These are phyloP conservation scores for Leccinum barrowsii DNA, from an alignment of 768 basidiomycete genomes.

Conservation along the genomic window DNA sequence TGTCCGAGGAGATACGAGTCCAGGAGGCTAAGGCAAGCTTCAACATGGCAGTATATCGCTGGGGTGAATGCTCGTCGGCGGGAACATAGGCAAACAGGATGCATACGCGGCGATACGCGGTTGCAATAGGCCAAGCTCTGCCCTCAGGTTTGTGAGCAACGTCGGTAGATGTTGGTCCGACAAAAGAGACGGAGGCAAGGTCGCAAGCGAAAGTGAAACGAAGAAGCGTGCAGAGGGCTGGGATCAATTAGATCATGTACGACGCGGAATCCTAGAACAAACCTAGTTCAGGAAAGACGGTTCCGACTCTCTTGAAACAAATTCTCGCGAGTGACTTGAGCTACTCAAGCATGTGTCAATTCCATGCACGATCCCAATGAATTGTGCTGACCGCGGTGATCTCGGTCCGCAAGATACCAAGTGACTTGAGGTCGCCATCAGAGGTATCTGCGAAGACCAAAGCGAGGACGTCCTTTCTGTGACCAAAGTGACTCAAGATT, in stretches of 20 bases:
- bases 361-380: background rate
- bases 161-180: constrained; percentile 25
- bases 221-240: constrained; percentile 57
- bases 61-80: constrained; percentile 16
- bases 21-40: constrained; percentile 55
- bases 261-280: background rate
- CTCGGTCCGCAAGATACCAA: constrained; percentile 58
- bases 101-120: constrained; percentile 37
- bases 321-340: constrained; percentile 32
- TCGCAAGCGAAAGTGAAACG: constrained; percentile 45
- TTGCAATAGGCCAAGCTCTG: constrained; percentile 39
- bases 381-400: constrained; percentile 44
- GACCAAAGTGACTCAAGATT: constrained; percentile 34
- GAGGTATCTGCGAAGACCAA: constrained; percentile 33
- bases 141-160: constrained; percentile 31
- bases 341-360: constrained; percentile 24
- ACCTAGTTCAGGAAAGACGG: constrained; percentile 23
- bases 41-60: constrained; percentile 40
- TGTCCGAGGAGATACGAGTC: constrained; percentile 61
- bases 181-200: constrained; percentile 46
- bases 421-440: constrained; percentile 46
- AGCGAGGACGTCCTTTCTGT: constrained; percentile 48
- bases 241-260: constrained; percentile 5
- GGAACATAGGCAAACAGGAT: constrained; percentile 40
- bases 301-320: constrained; percentile 35